Evolutionary conservation across 2,329 filamentous ascomycete species (phyloP).

Genomic region (Apiospora malaysiana): DNA sequence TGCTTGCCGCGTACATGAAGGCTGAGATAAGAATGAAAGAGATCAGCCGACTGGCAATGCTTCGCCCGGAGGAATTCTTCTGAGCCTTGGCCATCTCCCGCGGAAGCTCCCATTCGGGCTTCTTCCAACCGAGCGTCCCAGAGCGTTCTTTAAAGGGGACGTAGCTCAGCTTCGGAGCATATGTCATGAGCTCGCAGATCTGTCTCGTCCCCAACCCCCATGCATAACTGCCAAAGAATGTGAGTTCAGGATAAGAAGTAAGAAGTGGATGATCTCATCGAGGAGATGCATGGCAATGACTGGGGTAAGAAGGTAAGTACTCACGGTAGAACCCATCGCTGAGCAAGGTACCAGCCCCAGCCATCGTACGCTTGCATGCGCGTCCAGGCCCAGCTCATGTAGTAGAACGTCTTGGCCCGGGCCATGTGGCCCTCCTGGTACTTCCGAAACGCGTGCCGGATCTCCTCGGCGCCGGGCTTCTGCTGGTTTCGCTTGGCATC

Average conservation of each 20-base stretch:
- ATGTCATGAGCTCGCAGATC: not conserved
- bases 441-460: not conserved
- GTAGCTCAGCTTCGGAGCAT: not conserved
- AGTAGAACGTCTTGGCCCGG: not conserved
- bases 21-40: not conserved
- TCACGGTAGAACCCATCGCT: constrained; percentile 11
- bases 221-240: not conserved
- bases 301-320: not conserved
- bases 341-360: not conserved
- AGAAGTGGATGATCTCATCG: not conserved
- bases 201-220: not conserved
- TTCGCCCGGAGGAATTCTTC: too few species aligned
- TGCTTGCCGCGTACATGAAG: not conserved
- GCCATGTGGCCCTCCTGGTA: not conserved
- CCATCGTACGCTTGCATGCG: constrained; percentile 8
- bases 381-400: not conserved
- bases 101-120: not conserved
- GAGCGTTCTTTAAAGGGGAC: not conserved
- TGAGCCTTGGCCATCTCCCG: not conserved
- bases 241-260: not conserved
- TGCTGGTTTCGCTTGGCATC: not conserved
- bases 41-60: not conserved
- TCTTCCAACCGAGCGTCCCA: not conserved
- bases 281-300: not conserved
- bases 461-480: constrained; percentile 23